Percentiles rank a stretch among this genome's conserved stretches.
These are phyloP conservation scores for Rickenella mellea DNA, from an alignment of 768 basidiomycete species.

Conservation along the genomic window DNA sequence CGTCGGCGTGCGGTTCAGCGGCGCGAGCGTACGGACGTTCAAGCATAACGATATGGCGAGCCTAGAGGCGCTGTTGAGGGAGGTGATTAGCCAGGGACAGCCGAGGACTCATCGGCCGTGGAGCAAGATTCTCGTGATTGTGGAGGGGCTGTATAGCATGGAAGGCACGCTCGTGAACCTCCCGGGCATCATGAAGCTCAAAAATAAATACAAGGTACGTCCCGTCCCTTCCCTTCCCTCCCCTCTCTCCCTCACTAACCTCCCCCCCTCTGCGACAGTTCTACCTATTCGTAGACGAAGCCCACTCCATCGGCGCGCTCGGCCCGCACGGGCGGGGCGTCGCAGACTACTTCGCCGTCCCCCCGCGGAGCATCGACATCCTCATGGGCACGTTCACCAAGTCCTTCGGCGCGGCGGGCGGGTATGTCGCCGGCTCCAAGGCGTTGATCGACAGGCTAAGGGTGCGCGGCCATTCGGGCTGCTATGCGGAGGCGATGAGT, in stretches of 20 bases:
- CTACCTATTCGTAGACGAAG: constrained; percentile 93
- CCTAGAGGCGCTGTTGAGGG: constrained; percentile 72
- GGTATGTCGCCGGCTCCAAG: constrained; percentile 86
- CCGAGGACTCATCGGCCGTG: constrained; percentile 97
- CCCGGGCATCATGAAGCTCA: constrained; percentile 75
- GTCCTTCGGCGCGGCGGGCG: constrained; percentile 89
- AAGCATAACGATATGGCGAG: constrained; percentile 92
- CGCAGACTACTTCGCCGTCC: constrained; percentile 83
- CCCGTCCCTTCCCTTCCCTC: not conserved
- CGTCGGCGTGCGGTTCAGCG: constrained; percentile 81
- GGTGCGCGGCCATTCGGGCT: constrained; percentile 66
- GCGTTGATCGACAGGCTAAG: constrained; percentile 75
- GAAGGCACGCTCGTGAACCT: constrained; percentile 88
- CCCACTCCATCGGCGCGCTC: constrained; percentile 93
- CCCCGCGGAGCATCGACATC: constrained; percentile 77
- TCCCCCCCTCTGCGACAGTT: too few species aligned
- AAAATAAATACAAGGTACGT: constrained; percentile 88
- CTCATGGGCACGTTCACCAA: constrained; percentile 99
- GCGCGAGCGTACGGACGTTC: constrained; percentile 86
- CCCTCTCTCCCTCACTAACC: too few species aligned
- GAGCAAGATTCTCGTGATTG: constrained; percentile 94
- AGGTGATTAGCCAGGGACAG: constrained; percentile 94
- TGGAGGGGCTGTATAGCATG: constrained; percentile 97
- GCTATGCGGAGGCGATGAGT: constrained; percentile 85
- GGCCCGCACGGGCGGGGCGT: constrained; percentile 94